phyloP scores from a whole-genome alignment of 345 rosid species.

The Corchorus capsularis region DNA sequence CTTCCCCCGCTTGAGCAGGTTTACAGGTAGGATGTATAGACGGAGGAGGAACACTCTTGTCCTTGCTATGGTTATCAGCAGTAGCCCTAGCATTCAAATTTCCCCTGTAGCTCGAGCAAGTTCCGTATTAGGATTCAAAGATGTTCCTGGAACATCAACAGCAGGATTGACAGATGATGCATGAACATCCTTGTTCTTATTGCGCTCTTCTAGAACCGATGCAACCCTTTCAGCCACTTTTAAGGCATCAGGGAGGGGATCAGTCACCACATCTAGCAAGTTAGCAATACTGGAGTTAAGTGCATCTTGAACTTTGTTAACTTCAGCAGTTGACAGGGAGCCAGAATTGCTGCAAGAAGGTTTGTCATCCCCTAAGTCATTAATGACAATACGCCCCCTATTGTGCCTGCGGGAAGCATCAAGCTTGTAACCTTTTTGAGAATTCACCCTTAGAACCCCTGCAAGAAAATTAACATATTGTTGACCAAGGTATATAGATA shows the following conservation, averaged over 20 bases:
- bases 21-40: background rate
- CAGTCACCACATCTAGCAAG: constrained; percentile 43
- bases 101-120: background rate
- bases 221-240: constrained; percentile 35
- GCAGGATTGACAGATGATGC: constrained; percentile 18
- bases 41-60: background rate
- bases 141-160: background rate
- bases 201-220: constrained; percentile 14
- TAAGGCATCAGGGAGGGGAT: constrained; percentile 55
- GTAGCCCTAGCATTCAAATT: no score
- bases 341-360: constrained; percentile 13
- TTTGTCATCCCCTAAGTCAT: constrained; percentile 23
- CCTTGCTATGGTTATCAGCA: no score
- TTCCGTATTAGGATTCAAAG: background rate
- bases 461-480: background rate
- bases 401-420: background rate
- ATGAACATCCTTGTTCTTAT: background rate
- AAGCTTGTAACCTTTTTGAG: background rate
- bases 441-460: background rate
- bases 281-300: constrained; percentile 45
- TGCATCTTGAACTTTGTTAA: constrained; percentile 40
- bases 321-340: constrained; percentile 28
- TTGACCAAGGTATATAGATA: background rate
- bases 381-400: constrained; percentile 26
- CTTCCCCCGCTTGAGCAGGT: constrained; percentile 19